Percentiles rank a stretch among this genome's conserved stretches.
These are phyloP conservation scores for apple (Malus domestica) DNA, from an alignment of 306 rosid genomes.

Conservation along the genomic window ASM211411v1 NC_041792.1:28186407-28186906, in stretches of 20 bases:
- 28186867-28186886: constrained; percentile 46
- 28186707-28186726: not conserved
- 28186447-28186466: constrained; percentile 36
- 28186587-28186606: constrained; percentile 41
- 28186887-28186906: constrained; percentile 46
- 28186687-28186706: not conserved
- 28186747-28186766: not conserved
- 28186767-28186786: not conserved
- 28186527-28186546: constrained; percentile 62
- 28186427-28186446: not conserved
- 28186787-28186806: constrained; percentile 56
- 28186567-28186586: constrained; percentile 51
- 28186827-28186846: constrained; percentile 63
- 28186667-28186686: not conserved
- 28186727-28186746: not conserved
- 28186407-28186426: not conserved
- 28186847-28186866: constrained; percentile 52
- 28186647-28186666: not conserved
- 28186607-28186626: constrained; percentile 65
- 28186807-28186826: constrained; percentile 60
- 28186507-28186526: constrained; percentile 47
- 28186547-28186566: constrained; percentile 64
- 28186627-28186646: constrained; percentile 13
- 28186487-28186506: constrained; percentile 55
- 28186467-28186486: constrained; percentile 55